phyloP scores from a whole-genome alignment of 2,329 filamentous ascomycete genomes.

The Alternaria burnsii region DNA sequence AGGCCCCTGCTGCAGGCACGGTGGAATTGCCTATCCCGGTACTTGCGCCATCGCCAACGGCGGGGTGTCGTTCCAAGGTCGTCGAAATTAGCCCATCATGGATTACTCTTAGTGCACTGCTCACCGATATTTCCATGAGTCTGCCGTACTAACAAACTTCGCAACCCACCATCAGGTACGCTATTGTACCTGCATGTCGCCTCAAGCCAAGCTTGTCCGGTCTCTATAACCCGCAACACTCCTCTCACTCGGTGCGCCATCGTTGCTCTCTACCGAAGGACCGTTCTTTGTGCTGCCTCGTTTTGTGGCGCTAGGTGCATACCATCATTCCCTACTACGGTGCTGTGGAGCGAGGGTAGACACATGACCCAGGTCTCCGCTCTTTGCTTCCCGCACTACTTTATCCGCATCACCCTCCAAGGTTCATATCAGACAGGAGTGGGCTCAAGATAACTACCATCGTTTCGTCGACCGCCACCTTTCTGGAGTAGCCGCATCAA shows the following conservation, averaged over 20 bases:
- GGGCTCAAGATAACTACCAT: slow-evolving; percentile 26
- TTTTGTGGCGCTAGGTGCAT: slow-evolving; percentile 38
- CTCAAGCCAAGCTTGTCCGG: slow-evolving; percentile 28
- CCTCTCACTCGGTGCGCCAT: slow-evolving; percentile 36
- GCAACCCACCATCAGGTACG: slow-evolving; percentile 34
- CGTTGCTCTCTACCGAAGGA: slow-evolving; percentile 33
- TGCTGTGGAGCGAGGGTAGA: slow-evolving; percentile 41
- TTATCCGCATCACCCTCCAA: slow-evolving; percentile 41
- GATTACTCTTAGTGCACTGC: slow-evolving; percentile 30
- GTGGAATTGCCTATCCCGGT: slow-evolving; percentile 40
- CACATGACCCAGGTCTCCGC: slow-evolving; percentile 45
- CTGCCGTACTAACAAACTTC: slow-evolving; percentile 30
- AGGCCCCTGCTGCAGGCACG: slow-evolving; percentile 35
- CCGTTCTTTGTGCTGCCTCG: slow-evolving; percentile 34
- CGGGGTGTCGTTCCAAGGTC: slow-evolving; percentile 35
- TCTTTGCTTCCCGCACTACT: slow-evolving; percentile 41
- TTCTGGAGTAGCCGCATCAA: slow-evolving; percentile 27
- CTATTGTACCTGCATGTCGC: slow-evolving; percentile 40
- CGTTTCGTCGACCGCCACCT: slow-evolving; percentile 29
- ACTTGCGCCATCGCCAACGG: slow-evolving; percentile 34
- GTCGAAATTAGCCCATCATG: slow-evolving; percentile 38
- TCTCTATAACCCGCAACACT: slow-evolving; percentile 39
- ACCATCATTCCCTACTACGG: slow-evolving; percentile 37
- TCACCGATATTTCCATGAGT: slow-evolving; percentile 46
- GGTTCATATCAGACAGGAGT: slow-evolving; percentile 30